phyloP scores from a whole-genome alignment of 371 early-diverging fungal genomes.

The Actinomortierella ambigua region DNA sequence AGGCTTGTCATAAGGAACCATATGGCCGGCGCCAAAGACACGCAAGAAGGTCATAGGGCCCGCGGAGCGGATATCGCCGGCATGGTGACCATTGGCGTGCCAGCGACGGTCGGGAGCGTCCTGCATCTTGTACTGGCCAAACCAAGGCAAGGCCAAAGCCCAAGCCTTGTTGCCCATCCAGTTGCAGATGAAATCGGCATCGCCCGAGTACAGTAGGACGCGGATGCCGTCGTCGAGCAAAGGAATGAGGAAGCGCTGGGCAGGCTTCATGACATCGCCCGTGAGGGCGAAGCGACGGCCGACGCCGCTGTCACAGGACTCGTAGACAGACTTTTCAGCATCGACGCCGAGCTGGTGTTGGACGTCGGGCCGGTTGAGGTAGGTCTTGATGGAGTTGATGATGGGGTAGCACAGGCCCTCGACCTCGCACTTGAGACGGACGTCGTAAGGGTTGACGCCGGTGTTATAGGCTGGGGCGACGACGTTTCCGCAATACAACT shows the following conservation, averaged over 20 bases:
- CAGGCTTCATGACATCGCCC: conserved; percentile 84
- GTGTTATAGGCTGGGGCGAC: conserved; percentile 57
- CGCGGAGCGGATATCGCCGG: conserved; percentile 70
- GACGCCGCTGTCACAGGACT: conserved; percentile 76
- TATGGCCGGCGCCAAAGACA: conserved; percentile 87
- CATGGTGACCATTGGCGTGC: conserved; percentile 47
- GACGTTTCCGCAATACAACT: conserved; percentile 79
- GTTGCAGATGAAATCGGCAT: conserved; percentile 80
- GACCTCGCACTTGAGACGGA: conserved; percentile 70
- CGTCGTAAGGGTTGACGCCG: conserved; percentile 75
- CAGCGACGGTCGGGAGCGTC: conserved; percentile 63
- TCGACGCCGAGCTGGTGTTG: conserved; percentile 70
- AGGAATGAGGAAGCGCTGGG: conserved; percentile 64
- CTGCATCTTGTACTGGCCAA: conserved; percentile 64
- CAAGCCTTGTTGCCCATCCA: conserved; percentile 93
- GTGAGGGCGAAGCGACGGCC: conserved; percentile 72
- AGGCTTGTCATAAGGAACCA: conserved; percentile 49
- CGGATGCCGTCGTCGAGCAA: conserved; percentile 75
- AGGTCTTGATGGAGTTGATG: conserved; percentile 70
- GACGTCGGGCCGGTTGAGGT: conserved; percentile 74
- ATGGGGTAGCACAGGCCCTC: conserved; percentile 79
- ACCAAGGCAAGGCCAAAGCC: conserved; percentile 79
- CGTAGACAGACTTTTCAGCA: conserved; percentile 47
- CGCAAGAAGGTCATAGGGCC: conserved; percentile 77
- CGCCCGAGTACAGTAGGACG: conserved; percentile 88